phyloP scores from a whole-genome alignment of 192 early-diverging fungal genomes.

The Allomyces macrogynus region DNA sequence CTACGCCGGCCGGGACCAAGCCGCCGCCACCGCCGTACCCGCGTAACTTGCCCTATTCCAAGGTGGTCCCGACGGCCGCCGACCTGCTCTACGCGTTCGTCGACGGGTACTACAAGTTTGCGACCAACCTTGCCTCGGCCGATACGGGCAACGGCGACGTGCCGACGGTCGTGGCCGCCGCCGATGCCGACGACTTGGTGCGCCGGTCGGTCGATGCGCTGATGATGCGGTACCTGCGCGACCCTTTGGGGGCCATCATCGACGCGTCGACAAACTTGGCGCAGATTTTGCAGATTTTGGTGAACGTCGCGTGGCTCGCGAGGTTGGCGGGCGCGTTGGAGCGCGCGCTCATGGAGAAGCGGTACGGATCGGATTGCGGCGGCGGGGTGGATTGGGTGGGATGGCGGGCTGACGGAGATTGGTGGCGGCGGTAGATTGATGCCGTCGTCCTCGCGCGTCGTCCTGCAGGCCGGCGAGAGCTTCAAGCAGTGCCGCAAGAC shows the following conservation, averaged over 20 bases:
- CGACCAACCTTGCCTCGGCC: neutral
- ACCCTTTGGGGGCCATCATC: slow-evolving; percentile 41
- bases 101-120: neutral
- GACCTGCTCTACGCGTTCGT: neutral
- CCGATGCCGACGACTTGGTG: neutral
- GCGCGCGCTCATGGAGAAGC: slow-evolving; percentile 41
- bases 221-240: slow-evolving; percentile 45
- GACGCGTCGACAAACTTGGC: slow-evolving; percentile 41
- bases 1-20: too few species aligned
- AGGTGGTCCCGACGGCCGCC: slow-evolving; percentile 36
- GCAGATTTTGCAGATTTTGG: slow-evolving; percentile 61
- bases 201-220: slow-evolving; percentile 41
- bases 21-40: slow-evolving; percentile 30
- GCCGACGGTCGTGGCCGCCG: neutral
- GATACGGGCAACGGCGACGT: too few species aligned
- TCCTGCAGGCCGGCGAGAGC: slow-evolving; percentile 36
- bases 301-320: too few species aligned
- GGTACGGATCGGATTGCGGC: slow-evolving; percentile 14
- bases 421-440: too few species aligned
- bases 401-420: too few species aligned
- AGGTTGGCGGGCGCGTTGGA: slow-evolving; percentile 47
- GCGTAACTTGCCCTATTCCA: slow-evolving; percentile 54
- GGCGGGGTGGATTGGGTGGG: too few species aligned
- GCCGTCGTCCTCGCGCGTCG: slow-evolving; percentile 9
- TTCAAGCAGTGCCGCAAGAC: slow-evolving; percentile 46